phyloP scores from a whole-genome alignment of 2,329 filamentous ascomycete species.

The Aspergillus fischeri region DNA sequence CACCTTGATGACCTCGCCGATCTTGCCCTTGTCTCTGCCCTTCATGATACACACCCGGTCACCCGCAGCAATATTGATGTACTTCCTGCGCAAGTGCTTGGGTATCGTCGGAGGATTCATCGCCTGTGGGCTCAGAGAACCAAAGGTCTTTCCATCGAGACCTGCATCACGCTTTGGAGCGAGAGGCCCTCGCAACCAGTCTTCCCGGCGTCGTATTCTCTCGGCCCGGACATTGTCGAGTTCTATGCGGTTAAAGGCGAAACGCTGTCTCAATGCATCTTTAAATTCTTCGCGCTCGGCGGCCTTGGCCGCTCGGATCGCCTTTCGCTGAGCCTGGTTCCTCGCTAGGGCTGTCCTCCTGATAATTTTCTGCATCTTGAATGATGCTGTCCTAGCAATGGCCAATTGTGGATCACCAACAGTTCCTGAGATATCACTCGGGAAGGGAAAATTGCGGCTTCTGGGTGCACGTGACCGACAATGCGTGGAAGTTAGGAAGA shows the following conservation, averaged over 20 bases:
- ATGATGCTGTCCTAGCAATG: slow-evolving; percentile 28
- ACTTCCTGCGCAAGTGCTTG: slow-evolving; percentile 37
- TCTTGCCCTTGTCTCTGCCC: slow-evolving; percentile 76
- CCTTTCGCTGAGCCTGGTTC: slow-evolving; percentile 53
- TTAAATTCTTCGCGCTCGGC: slow-evolving; percentile 37
- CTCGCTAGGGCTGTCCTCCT: slow-evolving; percentile 64
- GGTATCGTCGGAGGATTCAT: slow-evolving; percentile 39
- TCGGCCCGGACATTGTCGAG: slow-evolving; percentile 44
- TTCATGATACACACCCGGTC: slow-evolving; percentile 81
- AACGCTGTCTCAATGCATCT: slow-evolving; percentile 25
- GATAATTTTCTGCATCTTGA: slow-evolving; percentile 66
- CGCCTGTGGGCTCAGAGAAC: slow-evolving; percentile 45
- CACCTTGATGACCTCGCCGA: slow-evolving; percentile 65
- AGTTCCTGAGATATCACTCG: slow-evolving; percentile 4
- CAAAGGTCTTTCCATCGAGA: slow-evolving; percentile 54
- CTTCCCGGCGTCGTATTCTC: slow-evolving; percentile 61
- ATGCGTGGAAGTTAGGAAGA: neutral
- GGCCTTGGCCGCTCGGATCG: slow-evolving; percentile 41
- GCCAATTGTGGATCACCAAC: slow-evolving; percentile 12
- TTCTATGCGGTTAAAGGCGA: slow-evolving; percentile 29
- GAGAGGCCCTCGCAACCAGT: slow-evolving; percentile 73
- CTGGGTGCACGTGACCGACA: slow-evolving; percentile 12
- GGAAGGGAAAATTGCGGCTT: slow-evolving; percentile 21
- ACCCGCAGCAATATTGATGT: slow-evolving; percentile 60
- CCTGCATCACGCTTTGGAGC: slow-evolving; percentile 73